phyloP scores from a whole-genome alignment of 495 filamentous ascomycete species.

The Xylaria venustula region DNA sequence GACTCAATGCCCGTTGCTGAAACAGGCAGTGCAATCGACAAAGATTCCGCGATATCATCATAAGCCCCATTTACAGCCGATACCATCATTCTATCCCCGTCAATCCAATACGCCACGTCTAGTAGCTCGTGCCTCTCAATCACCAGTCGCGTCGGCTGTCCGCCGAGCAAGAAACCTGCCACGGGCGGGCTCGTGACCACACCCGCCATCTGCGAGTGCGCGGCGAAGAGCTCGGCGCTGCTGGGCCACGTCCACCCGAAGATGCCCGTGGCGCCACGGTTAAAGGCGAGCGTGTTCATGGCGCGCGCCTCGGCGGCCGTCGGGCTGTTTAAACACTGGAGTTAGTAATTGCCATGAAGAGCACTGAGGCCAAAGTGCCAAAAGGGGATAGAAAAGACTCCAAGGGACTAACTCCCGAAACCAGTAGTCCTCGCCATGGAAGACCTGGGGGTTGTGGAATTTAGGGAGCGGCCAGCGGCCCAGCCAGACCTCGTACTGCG shows the following conservation, averaged over 20 bases:
- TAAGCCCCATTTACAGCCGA: slow-evolving; percentile 45
- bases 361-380: no score
- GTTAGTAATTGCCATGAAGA: no score
- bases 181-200: slow-evolving; percentile 40
- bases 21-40: slow-evolving; percentile 26
- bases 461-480: slow-evolving; percentile 52
- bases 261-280: slow-evolving; percentile 58
- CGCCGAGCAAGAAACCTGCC: slow-evolving; percentile 42
- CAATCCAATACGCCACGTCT: slow-evolving; percentile 46
- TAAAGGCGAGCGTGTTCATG: slow-evolving; percentile 62
- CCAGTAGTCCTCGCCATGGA: slow-evolving; percentile 64
- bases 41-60: slow-evolving; percentile 18
- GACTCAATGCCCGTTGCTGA: slow-evolving; percentile 4
- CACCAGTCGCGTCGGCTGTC: slow-evolving; percentile 23
- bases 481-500: slow-evolving; percentile 43
- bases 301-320: slow-evolving; percentile 53
- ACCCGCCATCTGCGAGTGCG: slow-evolving; percentile 44
- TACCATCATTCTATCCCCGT: slow-evolving; percentile 37
- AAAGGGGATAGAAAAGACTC: no score
- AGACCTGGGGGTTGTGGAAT: slow-evolving; percentile 63
- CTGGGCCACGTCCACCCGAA: slow-evolving; percentile 56
- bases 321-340: no score
- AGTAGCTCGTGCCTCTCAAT: slow-evolving; percentile 26
- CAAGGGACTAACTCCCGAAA: no score
- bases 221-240: slow-evolving; percentile 37